These are phyloP conservation scores for Annulohypoxylon truncatum DNA, from an alignment of 2,329 filamentous ascomycete genomes.

Conservation along the genomic window DNA sequence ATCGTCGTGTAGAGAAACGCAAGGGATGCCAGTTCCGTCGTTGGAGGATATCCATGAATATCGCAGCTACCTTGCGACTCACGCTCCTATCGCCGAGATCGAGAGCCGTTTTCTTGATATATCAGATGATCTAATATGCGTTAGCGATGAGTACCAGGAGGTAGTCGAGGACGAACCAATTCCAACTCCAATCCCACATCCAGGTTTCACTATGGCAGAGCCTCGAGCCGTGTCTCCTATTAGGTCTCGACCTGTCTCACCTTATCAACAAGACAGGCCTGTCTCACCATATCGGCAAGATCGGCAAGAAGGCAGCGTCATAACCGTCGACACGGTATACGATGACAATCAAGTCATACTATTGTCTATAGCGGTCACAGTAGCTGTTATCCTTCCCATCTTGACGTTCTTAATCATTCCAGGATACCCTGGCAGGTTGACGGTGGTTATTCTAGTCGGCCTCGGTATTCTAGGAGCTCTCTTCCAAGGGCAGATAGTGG, in stretches of 20 bases:
- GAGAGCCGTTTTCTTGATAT: constrained; percentile 71
- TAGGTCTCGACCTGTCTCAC: constrained; percentile 29
- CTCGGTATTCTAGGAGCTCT: constrained; percentile 55
- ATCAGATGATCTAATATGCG: constrained; percentile 64
- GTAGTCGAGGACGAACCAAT: constrained; percentile 38
- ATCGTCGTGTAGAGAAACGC: constrained; percentile 66
- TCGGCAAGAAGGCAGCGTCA: constrained; percentile 15
- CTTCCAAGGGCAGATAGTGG: constrained; percentile 43
- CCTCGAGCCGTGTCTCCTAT: constrained; percentile 28
- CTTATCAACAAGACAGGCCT: constrained; percentile 7
- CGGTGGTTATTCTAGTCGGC: constrained; percentile 65
- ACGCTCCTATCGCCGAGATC: constrained; percentile 65
- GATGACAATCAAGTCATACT: constrained; percentile 38
- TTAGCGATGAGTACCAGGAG: constrained; percentile 46
- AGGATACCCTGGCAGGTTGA: constrained; percentile 67
- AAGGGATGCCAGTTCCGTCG: constrained; percentile 61
- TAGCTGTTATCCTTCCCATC: constrained; percentile 67
- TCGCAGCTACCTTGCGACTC: constrained; percentile 65
- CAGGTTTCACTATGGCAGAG: constrained; percentile 28
- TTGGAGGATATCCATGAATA: constrained; percentile 62
- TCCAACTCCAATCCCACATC: constrained; percentile 36
- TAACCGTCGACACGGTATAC: constrained; percentile 23
- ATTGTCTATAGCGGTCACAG: constrained; percentile 60
- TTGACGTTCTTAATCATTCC: constrained; percentile 69
- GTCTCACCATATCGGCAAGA: constrained; percentile 9